Evolutionary conservation across 1,139 yeast species (phyloP), one percentile per base, ranked within the genome.

Genomic region (Wickerhamomyces sp.): DNA sequence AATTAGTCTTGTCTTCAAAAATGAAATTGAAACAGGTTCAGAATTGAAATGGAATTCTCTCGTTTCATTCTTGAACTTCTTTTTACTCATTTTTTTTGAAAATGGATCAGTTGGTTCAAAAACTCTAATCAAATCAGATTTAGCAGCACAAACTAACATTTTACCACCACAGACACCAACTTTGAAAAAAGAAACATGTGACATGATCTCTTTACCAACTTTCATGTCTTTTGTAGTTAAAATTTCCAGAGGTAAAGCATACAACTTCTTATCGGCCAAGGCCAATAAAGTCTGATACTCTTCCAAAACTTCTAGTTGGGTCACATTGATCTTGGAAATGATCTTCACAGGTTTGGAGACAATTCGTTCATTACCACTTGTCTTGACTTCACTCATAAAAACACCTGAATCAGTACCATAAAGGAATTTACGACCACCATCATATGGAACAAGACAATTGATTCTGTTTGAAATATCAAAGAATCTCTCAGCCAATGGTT

Each of bases 401-500:
- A 91, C 79, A 9, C 98, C 98, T 4, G 81, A 73, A 55, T 88
- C 95, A 0, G 97, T 88, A 32, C 97, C 97, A 52, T 86, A 89
- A 31, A 91, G 60, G 46, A 89, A 63, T 58, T 89, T 86, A 45
- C 95, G 75, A 17, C 98, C 97, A 38, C 96, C 96, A 54, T 91
- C 95, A 57, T 89, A 82, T 22, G 96, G 95, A 24, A 86, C 89
- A 20, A 91, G 93, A 65, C 97, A 88, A 53, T 86, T 88, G 47
- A 91, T 87, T 45, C 82, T 77, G 54, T 86, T 85, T 18, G 81
- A 78, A 38, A 61, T 59, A 43, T 73, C 79, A 58, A 89, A 89
- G 52, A 80, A 76, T 50, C 78, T 72, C 28, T 83, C 86, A 58
- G 78, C 88, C 46, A 73, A 74, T 45, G 85, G 83, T 22, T 81